Conservation (phyloP, 2,329 filamentous ascomycete species). For the Cercospora canescens region DNA sequence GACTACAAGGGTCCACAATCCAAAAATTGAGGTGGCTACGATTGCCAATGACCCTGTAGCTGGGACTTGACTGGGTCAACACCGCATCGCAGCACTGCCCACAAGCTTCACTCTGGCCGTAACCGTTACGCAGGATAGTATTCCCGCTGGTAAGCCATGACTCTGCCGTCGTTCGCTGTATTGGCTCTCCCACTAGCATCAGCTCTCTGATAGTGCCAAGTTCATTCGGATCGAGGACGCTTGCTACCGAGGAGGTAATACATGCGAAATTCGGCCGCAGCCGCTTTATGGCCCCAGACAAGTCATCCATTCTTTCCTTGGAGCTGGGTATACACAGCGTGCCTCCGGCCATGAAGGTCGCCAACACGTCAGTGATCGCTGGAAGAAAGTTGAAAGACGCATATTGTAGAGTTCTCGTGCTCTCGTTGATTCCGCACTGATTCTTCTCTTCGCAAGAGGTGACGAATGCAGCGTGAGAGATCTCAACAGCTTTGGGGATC, state of each 20-base stretch:
- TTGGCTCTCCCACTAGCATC: background rate
- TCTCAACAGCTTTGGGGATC: background rate
- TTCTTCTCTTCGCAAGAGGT: background rate
- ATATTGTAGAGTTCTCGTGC: background rate
- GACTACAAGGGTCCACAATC: background rate
- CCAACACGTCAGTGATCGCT: background rate
- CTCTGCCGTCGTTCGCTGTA: background rate
- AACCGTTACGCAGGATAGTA: background rate
- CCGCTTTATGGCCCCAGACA: background rate
- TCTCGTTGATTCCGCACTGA: background rate
- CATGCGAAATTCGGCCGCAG: background rate
- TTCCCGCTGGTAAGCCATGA: background rate
- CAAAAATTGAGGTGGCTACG: background rate
- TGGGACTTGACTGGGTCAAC: background rate
- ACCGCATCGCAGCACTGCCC: background rate
- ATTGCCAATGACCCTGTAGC: background rate
- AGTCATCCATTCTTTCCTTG: background rate
- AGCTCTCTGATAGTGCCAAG: background rate
- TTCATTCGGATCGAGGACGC: background rate
- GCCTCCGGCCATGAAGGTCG: background rate
- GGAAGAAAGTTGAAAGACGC: background rate
- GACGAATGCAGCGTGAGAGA: background rate
- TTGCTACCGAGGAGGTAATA: background rate
- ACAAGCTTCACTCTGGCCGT: background rate
- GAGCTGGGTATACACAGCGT: background rate